A percentile compares a stretch with the other conserved stretches of the same genome.
Conservation (phyloP, 1,284 basidiomycete species). For the Irpex rosettiformis region DNA sequence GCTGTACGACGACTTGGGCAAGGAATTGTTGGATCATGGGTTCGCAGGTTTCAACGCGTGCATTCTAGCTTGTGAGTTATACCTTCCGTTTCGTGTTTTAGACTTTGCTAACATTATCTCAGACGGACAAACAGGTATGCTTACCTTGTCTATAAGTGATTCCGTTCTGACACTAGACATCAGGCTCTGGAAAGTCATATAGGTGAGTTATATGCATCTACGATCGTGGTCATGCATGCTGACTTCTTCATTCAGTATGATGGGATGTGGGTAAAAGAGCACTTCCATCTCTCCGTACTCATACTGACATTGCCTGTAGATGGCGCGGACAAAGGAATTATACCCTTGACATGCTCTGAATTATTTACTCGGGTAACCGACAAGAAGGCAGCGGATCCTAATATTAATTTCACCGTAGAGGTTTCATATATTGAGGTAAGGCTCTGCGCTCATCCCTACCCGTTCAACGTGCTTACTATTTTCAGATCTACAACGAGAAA, state of each 20-base stretch:
- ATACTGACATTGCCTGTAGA: constrained; percentile 45
- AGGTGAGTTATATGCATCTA: constrained; percentile 46
- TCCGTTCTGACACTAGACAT: constrained; percentile 20
- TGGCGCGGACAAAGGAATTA: constrained; percentile 95
- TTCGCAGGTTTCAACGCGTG: constrained; percentile 98
- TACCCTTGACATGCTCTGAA: constrained; percentile 92
- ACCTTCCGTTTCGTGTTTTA: constrained; percentile 3
- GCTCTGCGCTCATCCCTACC: not conserved
- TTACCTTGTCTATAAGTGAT: constrained; percentile 7
- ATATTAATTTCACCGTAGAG: constrained; percentile 85
- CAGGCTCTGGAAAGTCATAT: constrained; percentile 89
- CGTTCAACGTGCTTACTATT: constrained; percentile 1
- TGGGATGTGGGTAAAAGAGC: constrained; percentile 80
- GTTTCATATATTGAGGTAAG: constrained; percentile 94
- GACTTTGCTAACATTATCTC: constrained; percentile 16
- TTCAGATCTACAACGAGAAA: constrained; percentile 97
- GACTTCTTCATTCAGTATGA: constrained; percentile 67
- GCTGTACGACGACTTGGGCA: constrained; percentile 91
- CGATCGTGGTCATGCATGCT: not conserved
- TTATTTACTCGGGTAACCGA: constrained; percentile 82
- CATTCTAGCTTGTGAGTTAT: constrained; percentile 89
- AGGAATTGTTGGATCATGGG: constrained; percentile 91
- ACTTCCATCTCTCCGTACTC: constrained; percentile 17
- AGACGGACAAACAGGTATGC: constrained; percentile 87
- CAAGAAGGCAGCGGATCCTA: constrained; percentile 64